Base-by-base conservation (phyloP, 2,329 filamentous ascomycete genomes). In the Aphanoascus verrucosus region DNA sequence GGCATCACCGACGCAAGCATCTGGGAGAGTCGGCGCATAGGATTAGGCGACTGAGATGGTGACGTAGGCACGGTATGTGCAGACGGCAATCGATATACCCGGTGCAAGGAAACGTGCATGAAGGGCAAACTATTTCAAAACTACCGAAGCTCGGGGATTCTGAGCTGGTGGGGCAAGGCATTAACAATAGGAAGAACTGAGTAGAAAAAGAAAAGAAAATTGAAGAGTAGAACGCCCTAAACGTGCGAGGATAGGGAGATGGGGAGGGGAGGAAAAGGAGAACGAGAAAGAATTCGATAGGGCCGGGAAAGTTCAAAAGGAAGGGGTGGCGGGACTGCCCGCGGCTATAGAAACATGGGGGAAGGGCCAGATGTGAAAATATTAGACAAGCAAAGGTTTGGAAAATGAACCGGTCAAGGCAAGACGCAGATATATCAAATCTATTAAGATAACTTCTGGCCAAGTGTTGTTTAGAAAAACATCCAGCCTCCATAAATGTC, bases 371-470 rank as follows among this genome's bases (percentile, higher is more conserved):
- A 11, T 41, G 49, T n/a, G 31, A 52, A 45, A 8, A 17, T 17
- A 37, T 42, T 37, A 50, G 17, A 34, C 19, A 12, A 51, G 38
- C 38, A 51, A 38, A 51, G 14, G 17, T 31, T 44, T 45, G 15
- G 9, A 38, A 52, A 45, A 52, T 7, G 17, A 43, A 45, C 49
- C 15, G 35, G 15, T 32, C 15, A 50, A 50, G 42, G 48, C 48
- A 38, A 50, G 20, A 17, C 32, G 41, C 49, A 40, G 31, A 52
- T 52, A 52, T 52, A 52, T 52, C 34, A 52, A 45, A 32, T 37
- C 17, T 43, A 45, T 52, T 52, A 45, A 52, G 49, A 52, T 52
- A 20, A 17, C 23, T 51, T 43, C 44, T 43, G 38, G n/a, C 23
- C 28, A 15, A 35, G 15, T 51, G 7, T 23, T n/a, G 15, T 45